Conservation (phyloP, 495 filamentous ascomycete species). For the Hypoxylon rickii region DNA sequence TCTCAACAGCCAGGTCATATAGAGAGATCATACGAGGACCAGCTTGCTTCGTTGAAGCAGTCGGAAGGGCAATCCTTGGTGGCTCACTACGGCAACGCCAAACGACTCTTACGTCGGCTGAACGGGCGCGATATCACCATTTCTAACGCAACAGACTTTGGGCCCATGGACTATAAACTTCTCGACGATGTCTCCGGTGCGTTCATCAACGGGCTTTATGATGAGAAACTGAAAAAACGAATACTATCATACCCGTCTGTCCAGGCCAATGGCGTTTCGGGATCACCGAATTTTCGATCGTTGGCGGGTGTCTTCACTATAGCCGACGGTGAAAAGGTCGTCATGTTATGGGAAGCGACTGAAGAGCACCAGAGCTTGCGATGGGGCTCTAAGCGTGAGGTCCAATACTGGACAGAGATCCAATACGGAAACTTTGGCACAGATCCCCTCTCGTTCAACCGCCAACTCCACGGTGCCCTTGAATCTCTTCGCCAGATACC, state of each 20-base stretch:
- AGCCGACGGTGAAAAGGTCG: constrained; percentile 54
- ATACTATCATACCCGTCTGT: constrained; percentile 49
- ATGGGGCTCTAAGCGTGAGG: constrained; percentile 32
- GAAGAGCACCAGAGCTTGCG: constrained; percentile 44
- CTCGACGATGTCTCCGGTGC: constrained; percentile 52
- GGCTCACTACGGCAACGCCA: constrained; percentile 49
- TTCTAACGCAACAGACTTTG: constrained; percentile 43
- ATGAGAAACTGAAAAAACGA: constrained; percentile 43
- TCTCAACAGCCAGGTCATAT: constrained; percentile 5
- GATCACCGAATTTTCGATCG: constrained; percentile 41
- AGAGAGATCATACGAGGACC: constrained; percentile 33
- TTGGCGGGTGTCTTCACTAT: constrained; percentile 53
- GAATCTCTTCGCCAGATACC: constrained; percentile 52
- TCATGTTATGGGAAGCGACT: constrained; percentile 47
- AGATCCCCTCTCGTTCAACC: constrained; percentile 51
- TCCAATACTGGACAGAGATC: constrained; percentile 49
- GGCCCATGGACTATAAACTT: constrained; percentile 42
- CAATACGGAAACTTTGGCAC: constrained; percentile 41
- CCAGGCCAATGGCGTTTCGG: constrained; percentile 23
- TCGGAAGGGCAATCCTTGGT: constrained; percentile 41
- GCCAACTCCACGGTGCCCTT: constrained; percentile 45
- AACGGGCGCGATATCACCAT: constrained; percentile 52
- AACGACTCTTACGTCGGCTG: constrained; percentile 50
- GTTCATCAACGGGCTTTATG: constrained; percentile 55
- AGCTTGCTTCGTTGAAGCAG: constrained; percentile 44